Percentiles rank a stretch among this genome's conserved stretches.
phyloP scores from a whole-genome alignment of 2,329 filamentous ascomycete genomes.

The Arthroderma sp. region DNA sequence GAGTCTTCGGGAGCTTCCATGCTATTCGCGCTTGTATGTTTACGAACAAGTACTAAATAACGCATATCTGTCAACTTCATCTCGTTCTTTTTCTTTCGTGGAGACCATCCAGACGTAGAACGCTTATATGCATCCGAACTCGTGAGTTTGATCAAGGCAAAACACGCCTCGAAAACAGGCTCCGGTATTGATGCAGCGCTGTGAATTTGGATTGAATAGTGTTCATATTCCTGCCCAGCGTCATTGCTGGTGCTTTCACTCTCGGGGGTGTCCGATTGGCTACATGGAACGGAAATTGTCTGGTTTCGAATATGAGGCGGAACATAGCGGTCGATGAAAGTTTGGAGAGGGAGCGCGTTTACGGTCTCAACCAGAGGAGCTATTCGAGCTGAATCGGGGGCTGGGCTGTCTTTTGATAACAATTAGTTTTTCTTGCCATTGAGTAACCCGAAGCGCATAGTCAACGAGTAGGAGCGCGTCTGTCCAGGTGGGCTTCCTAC shows the following conservation, averaged over 20 bases:
- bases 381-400: too few species aligned
- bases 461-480: too few species aligned
- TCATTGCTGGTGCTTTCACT: neutral
- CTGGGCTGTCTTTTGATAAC: too few species aligned
- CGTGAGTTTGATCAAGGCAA: conserved; percentile 41
- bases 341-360: conserved; percentile 25
- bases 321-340: conserved; percentile 28
- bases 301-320: conserved; percentile 9
- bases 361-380: conserved; percentile 26
- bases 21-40: neutral
- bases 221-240: conserved; percentile 1
- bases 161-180: conserved; percentile 36
- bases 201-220: conserved; percentile 19
- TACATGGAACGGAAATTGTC: conserved; percentile 5
- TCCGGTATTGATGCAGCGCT: conserved; percentile 24
- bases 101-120: conserved; percentile 43
- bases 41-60: conserved; percentile 38
- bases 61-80: conserved; percentile 47
- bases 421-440: too few species aligned
- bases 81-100: conserved; percentile 40
- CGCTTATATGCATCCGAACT: conserved; percentile 40
- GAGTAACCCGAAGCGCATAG: too few species aligned
- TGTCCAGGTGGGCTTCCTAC: too few species aligned
- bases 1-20: neutral
- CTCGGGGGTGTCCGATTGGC: neutral